Conservation (phyloP, 169 alveolate genomes). For the Cryptosporidium andersoni region DNA sequence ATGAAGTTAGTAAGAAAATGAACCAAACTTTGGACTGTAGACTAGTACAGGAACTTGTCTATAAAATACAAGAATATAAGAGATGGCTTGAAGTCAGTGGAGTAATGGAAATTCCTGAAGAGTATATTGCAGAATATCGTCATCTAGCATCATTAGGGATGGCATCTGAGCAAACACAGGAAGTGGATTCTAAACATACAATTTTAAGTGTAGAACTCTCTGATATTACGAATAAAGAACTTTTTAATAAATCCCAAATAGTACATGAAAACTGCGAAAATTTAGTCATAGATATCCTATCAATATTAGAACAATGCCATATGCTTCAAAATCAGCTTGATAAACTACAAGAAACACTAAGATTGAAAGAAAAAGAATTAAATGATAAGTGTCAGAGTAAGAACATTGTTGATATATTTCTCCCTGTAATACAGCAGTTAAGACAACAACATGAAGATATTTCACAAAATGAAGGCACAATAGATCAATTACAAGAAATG, state of each 20-base stretch:
- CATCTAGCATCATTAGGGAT: constrained; percentile 11
- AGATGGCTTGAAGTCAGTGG: constrained; percentile 34
- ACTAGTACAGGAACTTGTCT: constrained; percentile 7
- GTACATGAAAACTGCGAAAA: constrained; percentile 9
- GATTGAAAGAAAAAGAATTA: not conserved
- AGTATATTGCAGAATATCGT: constrained; percentile 7
- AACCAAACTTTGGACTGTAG: constrained; percentile 29
- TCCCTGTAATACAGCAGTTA: constrained; percentile 17
- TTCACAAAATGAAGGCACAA: constrained; percentile 16
- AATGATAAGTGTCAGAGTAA: constrained; percentile 4
- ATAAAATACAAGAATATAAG: constrained; percentile 23
- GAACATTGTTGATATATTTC: constrained; percentile 16
- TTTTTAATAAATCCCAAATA: not conserved
- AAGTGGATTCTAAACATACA: no score
- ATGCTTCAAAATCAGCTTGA: not conserved
- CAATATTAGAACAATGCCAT: constrained; percentile 14
- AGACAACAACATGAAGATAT: constrained; percentile 5
- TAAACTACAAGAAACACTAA: constrained; percentile 5
- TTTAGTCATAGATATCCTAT: constrained; percentile 15
- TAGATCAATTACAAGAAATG: constrained; percentile 15
- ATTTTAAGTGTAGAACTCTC: no score
- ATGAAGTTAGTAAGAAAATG: constrained; percentile 2
- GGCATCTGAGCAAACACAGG: no score
- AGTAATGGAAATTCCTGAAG: constrained; percentile 45
- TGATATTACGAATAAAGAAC: no score